Evolutionary conservation across 129 eudicot species (phyloP).

Genomic region (Chrysanthemum lavandulifolium): DNA sequence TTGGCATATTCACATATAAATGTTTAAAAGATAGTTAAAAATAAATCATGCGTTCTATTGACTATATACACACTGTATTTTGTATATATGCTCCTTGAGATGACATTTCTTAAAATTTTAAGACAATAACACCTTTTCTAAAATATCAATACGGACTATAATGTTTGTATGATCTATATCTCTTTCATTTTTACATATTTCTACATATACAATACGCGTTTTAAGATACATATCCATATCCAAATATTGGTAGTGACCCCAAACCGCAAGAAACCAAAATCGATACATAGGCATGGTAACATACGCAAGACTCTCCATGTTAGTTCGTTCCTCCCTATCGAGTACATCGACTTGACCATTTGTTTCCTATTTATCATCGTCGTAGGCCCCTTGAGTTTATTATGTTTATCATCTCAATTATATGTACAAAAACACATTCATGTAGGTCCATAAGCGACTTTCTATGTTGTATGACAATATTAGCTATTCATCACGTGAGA

Average conservation of each 20-base stretch:
- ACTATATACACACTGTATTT: constrained; percentile 2
- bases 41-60: constrained; percentile 2
- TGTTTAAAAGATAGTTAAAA: background rate
- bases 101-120: background rate
- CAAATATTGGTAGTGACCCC: background rate
- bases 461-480: constrained; percentile 4
- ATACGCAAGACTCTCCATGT: constrained; percentile 26
- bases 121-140: background rate
- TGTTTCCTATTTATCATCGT: constrained; percentile 21
- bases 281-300: background rate
- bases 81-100: background rate
- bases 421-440: constrained; percentile 13
- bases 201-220: no score
- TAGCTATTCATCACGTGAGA: background rate
- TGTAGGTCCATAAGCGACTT: constrained; percentile 16
- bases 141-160: background rate
- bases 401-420: background rate
- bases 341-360: constrained; percentile 28
- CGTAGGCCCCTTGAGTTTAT: constrained; percentile 16
- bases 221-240: background rate
- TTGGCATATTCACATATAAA: background rate
- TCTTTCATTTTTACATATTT: no score
- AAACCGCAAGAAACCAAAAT: constrained; percentile 22
- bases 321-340: constrained; percentile 18
- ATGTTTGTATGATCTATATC: no score